Base-by-base conservation (phyloP, 345 rosid species). In the Populus tremula region DNA sequence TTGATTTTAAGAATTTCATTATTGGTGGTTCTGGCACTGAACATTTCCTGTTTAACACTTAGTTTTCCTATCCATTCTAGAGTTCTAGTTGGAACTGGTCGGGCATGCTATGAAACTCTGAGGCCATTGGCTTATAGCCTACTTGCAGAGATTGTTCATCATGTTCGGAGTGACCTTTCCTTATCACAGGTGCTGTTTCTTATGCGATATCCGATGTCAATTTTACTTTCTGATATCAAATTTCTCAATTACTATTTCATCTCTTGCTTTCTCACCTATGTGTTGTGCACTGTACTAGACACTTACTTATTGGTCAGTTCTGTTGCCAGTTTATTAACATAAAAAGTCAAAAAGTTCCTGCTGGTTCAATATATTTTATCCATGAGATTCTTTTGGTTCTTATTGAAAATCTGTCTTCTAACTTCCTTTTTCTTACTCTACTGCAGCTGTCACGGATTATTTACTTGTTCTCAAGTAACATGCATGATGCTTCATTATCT, bases 111-210 rank as follows among this genome's bases (percentile, higher is more conserved):
- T 74, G 98, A 96, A 87, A 92, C 99, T 74, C 76, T 96, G 82
- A 94, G 99, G 84, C 99, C 99, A 72, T 86, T 96, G 87, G 99
- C 99, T 74, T 96, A 96, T 86, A 96, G 99, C 86, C 83, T 96
- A 69, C 87, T 96, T 31, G 99, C 99, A 17, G 99, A 96, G 88
- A 96, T 96, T 64, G 99, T 96, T 77, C 99, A 96, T 86, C 99
- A 96, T 82, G 98, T 96, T 85, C 92, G 98, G 29, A 90, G 82
- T 14, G 98, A 92, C 31, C 97, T 96, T 74, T 90, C 97, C 79
- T 84, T 94, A 68, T 81, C 91, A 33, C 99, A 96, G 98, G 99
- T 93, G 43, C 70, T 77, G 54, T 36, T 79, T 68, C 59, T 29
- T 50, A 53, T 77, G 50, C 53, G 71, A 53, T 71, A 69, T 38